These are phyloP conservation scores for Diversispora epigaea DNA, from an alignment of 192 early-diverging fungal genomes.

Conservation along the genomic window DNA sequence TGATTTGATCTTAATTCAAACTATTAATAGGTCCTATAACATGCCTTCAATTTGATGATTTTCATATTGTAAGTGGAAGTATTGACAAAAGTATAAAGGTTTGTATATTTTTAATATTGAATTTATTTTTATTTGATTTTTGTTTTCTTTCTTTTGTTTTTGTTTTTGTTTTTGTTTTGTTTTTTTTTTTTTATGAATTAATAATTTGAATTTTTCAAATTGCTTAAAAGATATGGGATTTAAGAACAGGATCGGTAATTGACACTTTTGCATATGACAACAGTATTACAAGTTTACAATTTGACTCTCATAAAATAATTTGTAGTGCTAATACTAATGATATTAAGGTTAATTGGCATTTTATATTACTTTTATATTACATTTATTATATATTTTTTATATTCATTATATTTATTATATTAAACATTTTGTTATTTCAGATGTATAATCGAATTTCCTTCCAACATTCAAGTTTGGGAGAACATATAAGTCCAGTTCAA, in stretches of 20 bases:
- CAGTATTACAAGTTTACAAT: constrained; percentile 51
- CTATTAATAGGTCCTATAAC: constrained; percentile 24
- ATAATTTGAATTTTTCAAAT: not conserved
- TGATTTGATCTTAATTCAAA: not conserved
- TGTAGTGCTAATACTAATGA: constrained; percentile 47
- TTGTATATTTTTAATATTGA: not conserved
- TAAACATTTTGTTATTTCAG: constrained; percentile 38
- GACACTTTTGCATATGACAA: constrained; percentile 59
- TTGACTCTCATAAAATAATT: constrained; percentile 59
- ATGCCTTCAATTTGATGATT: constrained; percentile 64
- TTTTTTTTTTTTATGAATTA: not conserved
- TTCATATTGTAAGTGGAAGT: constrained; percentile 70
- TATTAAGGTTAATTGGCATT: not conserved
- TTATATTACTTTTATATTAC: not conserved
- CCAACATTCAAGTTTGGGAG: constrained; percentile 55
- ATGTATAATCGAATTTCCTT: constrained; percentile 62
- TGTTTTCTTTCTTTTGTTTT: not conserved
- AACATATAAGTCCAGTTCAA: constrained; percentile 48
- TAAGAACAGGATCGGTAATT: constrained; percentile 65
- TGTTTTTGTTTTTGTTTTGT: not conserved
- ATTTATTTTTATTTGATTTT: not conserved
- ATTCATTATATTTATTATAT: not conserved
- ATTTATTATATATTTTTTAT: not conserved
- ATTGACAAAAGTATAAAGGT: constrained; percentile 62
- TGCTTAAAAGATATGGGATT: constrained; percentile 63